Percentiles rank a stretch among this genome's conserved stretches.
Evolutionary conservation across 2,329 filamentous ascomycete species (phyloP).

Genomic region (Dendrostoma leiphaemia): DNA sequence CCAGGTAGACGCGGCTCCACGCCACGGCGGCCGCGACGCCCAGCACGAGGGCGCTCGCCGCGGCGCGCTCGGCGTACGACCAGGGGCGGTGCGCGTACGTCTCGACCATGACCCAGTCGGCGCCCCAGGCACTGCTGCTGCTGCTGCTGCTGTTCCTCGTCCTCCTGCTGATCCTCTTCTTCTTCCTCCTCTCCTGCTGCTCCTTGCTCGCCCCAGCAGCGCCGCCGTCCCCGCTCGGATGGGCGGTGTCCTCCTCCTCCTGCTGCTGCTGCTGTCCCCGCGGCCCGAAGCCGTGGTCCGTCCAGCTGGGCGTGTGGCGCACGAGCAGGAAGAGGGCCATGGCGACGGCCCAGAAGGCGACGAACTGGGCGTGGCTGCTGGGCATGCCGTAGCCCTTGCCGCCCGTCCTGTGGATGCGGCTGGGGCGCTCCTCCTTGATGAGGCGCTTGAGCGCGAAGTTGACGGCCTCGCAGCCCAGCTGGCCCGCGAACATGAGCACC

Average conservation of each 20-base stretch:
- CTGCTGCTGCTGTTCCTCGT: not conserved
- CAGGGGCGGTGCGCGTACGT: conserved; percentile 51
- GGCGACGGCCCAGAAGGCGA: conserved; percentile 85
- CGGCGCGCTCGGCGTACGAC: conserved; percentile 58
- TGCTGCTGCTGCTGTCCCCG: not conserved
- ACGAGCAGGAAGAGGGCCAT: conserved; percentile 81
- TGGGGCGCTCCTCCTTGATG: conserved; percentile 88
- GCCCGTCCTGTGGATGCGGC: conserved; percentile 67
- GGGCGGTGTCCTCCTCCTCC: not conserved
- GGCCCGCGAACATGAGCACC: conserved; percentile 83
- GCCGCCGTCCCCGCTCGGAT: not conserved
- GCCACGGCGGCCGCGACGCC: conserved; percentile 68
- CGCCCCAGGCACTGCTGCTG: not conserved
- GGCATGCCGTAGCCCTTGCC: conserved; percentile 99
- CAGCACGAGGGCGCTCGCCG: conserved; percentile 54
- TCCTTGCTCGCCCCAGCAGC: conserved; percentile 5
- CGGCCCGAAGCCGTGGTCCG: conserved; percentile 2
- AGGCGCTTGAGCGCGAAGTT: conserved; percentile 88
- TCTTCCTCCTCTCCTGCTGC: not conserved
- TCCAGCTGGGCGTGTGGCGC: conserved; percentile 63
- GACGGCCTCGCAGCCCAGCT: conserved; percentile 85
- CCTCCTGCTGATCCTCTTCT: not conserved
- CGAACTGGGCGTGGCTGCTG: conserved; percentile 89
- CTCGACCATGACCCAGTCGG: conserved; percentile 23
- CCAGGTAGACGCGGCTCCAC: conserved; percentile 82